Percentiles rank a stretch among this genome's conserved stretches.
Evolutionary conservation across 495 filamentous ascomycete genomes (phyloP).

Genomic region (Penicillium cataractarum): DNA sequence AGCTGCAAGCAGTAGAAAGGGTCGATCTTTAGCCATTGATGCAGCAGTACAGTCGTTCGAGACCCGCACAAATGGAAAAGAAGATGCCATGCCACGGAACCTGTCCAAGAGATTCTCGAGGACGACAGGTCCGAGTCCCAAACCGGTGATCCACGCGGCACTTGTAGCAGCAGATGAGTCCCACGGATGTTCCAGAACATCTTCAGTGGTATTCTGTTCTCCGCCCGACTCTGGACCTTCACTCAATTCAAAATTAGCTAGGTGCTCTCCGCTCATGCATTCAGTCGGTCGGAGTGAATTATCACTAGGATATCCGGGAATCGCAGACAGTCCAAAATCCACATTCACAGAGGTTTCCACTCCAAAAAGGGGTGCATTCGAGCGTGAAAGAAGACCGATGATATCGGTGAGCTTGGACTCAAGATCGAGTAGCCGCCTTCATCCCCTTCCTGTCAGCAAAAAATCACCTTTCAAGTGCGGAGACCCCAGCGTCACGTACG

Average conservation of each 20-base stretch:
- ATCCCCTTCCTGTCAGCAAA: neutral
- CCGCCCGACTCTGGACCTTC: neutral
- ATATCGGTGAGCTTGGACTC: constrained; percentile 2
- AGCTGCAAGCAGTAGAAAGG: neutral
- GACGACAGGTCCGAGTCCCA: neutral
- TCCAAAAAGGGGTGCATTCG: neutral
- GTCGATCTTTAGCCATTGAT: neutral
- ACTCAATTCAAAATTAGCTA: neutral
- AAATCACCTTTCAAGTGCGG: neutral
- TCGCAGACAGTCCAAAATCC: neutral
- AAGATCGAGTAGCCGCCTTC: neutral
- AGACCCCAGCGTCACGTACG: neutral
- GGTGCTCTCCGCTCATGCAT: neutral
- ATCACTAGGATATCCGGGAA: neutral
- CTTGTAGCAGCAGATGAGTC: neutral
- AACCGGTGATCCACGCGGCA: neutral
- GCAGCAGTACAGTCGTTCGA: neutral
- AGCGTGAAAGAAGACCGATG: neutral
- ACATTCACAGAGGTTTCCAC: neutral
- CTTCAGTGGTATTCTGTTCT: neutral
- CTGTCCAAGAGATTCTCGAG: neutral
- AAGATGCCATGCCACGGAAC: neutral
- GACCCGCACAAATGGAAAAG: neutral
- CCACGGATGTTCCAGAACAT: neutral
- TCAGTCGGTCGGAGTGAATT: neutral